These are phyloP conservation scores for Citrus trifoliata DNA, from an alignment of 345 rosid species.

Conservation along the genomic window DNA sequence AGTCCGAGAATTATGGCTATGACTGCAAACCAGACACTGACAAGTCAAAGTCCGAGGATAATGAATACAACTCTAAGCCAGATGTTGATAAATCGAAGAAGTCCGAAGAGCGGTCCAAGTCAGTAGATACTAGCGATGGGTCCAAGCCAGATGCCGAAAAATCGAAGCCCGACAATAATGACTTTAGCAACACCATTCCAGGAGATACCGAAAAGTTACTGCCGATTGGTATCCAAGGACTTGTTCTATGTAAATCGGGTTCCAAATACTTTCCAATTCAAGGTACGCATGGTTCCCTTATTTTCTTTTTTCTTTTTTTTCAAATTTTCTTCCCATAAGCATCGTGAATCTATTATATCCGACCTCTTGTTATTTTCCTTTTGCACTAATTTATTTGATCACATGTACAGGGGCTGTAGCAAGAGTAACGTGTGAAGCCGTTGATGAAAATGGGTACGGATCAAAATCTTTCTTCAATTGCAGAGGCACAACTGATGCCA, in stretches of 20 bases:
- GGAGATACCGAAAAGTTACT: constrained; percentile 12
- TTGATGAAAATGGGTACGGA: constrained; percentile 32
- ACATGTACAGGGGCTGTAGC: constrained; percentile 35
- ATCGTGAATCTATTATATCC: too few species aligned
- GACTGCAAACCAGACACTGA: background rate
- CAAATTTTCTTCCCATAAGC: background rate
- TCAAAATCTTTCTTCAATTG: constrained; percentile 26
- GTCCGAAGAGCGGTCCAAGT: background rate
- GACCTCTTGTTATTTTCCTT: background rate
- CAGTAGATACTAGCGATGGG: background rate
- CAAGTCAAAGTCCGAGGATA: background rate
- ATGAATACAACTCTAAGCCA: background rate
- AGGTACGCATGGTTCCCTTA: constrained; percentile 15
- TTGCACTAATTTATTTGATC: background rate
- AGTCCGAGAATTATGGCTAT: background rate
- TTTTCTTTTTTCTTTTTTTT: background rate
- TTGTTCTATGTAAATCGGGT: constrained; percentile 28
- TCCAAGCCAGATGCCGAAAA: background rate
- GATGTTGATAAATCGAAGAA: background rate
- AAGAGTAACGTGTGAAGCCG: constrained; percentile 34
- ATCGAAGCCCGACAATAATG: background rate
- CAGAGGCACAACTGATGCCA: constrained; percentile 26
- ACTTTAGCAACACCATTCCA: background rate
- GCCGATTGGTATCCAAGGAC: constrained; percentile 27
- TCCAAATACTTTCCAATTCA: constrained; percentile 15